Evolutionary conservation across 495 filamentous ascomycete genomes (phyloP), one percentile per base, ranked within the genome.

Genomic region (Evernia prunastri): DNA sequence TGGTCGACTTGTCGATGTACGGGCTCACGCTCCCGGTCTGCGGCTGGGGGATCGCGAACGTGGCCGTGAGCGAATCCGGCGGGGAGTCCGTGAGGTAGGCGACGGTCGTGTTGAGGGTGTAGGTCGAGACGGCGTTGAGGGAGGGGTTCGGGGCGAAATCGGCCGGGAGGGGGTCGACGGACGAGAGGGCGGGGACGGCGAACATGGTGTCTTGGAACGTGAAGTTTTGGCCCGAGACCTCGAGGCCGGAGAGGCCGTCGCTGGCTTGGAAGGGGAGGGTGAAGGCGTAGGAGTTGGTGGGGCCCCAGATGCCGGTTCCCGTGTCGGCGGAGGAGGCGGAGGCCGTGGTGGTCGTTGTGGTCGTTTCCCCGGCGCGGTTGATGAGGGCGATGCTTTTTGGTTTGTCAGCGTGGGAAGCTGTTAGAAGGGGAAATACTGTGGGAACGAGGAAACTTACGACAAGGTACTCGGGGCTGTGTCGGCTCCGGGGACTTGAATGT

Each of bases 171-270:
- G 67, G 65, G 11, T 61, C 65, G 45, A 65, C 49, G 4, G 63
- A 54, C 0, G 66, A 66, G 42, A 66, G 29, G 15, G 56, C 54
- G 3, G 63, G 60, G 5, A 66, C 60, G 49, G 60, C 59, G 49
- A 69, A 69, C 67, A 69, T 66, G 56, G 58, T 63, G 59, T 69
- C 67, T 66, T 69, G 67, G 39, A 69, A 60, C 11, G 49, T 42
- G 57, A 66, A 66, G 8, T 43, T 66, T 57, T 66, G 43, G 35
- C 60, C 59, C 4, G 49, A 56, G 40, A 54, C 66, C 3, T 35
- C 36, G 42, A 70, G 57, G 43, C 67, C 68, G 9, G 63, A 66
- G 42, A 69, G 59, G 47, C 68, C 68, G 17, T 39, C 58, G 18
- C 53, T 40, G 37, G 63, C 63, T 12, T 56, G 31, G 43, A 70